phyloP scores from a whole-genome alignment of 2,329 filamentous ascomycete species.

The Fusarium sp. region DNA sequence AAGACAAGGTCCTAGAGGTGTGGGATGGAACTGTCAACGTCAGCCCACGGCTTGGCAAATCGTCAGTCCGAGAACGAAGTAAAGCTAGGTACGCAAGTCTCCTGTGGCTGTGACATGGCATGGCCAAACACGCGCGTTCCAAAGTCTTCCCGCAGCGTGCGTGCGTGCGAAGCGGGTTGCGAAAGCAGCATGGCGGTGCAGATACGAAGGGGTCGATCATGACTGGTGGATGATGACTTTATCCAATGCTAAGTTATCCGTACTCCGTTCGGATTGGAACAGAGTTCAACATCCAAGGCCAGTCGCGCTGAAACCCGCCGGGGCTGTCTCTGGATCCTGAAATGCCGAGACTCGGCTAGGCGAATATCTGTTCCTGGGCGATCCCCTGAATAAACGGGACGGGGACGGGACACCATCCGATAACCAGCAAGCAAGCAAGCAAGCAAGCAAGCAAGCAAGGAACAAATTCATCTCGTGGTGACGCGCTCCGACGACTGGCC shows the following conservation, averaged over 20 bases:
- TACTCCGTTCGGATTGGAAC: neutral
- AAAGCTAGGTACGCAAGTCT: constrained; percentile 23
- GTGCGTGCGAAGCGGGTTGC: constrained; percentile 14
- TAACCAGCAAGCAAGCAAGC: neutral
- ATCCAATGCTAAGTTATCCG: neutral
- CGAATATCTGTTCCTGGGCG: constrained; percentile 18
- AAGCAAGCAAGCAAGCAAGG: neutral
- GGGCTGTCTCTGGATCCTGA: constrained; percentile 26
- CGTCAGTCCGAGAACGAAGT: constrained; percentile 7
- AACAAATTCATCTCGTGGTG: neutral
- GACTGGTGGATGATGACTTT: constrained; percentile 12
- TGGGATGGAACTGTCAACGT: constrained; percentile 35
- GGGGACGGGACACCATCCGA: neutral
- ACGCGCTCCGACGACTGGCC: constrained; percentile 6
- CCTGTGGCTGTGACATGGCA: constrained; percentile 38
- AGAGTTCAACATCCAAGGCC: neutral
- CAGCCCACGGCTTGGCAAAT: constrained; percentile 40
- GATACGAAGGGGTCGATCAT: constrained; percentile 9
- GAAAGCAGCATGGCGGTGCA: constrained; percentile 36
- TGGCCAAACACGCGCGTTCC: constrained; percentile 33
- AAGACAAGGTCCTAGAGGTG: constrained; percentile 14
- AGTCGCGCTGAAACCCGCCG: constrained; percentile 19
- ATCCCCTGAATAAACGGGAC: constrained; percentile 22
- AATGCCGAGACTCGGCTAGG: constrained; percentile 27
- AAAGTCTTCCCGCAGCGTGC: constrained; percentile 11